A percentile compares a stretch with the other conserved stretches of the same genome.
Conservation (phyloP, 257 asterid species). For the Solanum sitiens region DNA sequence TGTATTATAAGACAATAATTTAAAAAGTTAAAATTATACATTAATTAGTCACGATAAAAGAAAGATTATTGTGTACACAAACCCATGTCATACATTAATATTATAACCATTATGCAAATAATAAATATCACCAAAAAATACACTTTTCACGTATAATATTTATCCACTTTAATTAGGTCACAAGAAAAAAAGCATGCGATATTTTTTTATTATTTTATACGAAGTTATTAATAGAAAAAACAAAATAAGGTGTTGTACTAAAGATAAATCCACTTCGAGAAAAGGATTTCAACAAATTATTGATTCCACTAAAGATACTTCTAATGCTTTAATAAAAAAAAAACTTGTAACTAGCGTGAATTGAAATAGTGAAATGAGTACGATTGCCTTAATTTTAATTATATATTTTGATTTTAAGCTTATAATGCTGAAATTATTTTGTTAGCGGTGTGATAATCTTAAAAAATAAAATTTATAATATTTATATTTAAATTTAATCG, state of each 20-base stretch:
- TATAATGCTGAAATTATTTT: not conserved
- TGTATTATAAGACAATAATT: no score
- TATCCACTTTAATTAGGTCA: not conserved
- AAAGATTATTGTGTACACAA: no score
- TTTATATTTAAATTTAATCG: not conserved
- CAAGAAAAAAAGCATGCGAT: not conserved
- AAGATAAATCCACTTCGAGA: not conserved
- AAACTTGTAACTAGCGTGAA: not conserved
- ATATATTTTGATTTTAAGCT: not conserved
- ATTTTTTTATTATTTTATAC: not conserved
- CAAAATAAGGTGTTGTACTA: not conserved
- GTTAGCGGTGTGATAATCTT: rapidly evolving
- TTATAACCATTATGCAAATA: not conserved
- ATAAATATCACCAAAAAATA: not conserved
- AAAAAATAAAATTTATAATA: not conserved
- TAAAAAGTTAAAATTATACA: no score
- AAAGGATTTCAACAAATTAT: not conserved
- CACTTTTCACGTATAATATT: not conserved
- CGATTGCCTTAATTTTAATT: not conserved
- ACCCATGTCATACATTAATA: not conserved
- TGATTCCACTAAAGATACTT: not conserved
- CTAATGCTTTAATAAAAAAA: not conserved
- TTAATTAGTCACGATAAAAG: not conserved
- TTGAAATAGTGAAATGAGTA: not conserved
- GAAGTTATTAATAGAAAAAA: not conserved